Evolutionary conservation across 495 filamentous ascomycete genomes (phyloP).

Genomic region (Penicillium alfredii): DNA sequence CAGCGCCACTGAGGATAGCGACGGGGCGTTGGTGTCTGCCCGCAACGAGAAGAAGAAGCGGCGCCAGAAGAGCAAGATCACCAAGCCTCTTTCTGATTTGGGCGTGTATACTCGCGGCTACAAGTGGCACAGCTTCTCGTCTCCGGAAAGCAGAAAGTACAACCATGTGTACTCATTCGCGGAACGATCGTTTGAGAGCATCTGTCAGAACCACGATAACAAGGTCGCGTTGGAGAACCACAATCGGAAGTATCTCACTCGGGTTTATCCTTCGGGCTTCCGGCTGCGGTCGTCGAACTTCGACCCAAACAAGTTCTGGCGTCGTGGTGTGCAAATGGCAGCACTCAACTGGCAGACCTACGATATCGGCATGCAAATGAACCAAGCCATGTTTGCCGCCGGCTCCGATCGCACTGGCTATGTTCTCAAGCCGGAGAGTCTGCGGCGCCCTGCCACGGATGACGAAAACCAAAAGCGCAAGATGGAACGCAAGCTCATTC

Average conservation of each 20-base stretch:
- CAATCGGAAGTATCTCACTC: conserved; percentile 86
- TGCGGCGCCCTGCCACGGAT: conserved; percentile 54
- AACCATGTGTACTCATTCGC: conserved; percentile 95
- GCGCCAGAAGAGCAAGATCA: conserved; percentile 74
- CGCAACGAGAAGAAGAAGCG: conserved; percentile 49
- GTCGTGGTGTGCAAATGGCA: conserved; percentile 92
- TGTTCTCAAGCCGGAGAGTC: conserved; percentile 83
- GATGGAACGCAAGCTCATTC: conserved; percentile 65
- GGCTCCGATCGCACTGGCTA: conserved; percentile 84
- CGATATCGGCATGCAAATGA: conserved; percentile 88
- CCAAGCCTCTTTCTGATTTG: conserved; percentile 72
- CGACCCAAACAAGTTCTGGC: conserved; percentile 86
- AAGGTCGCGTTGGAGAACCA: conserved; percentile 76
- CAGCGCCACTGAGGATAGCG: conserved; percentile 61
- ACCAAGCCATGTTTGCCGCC: conserved; percentile 97
- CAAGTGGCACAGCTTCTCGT: conserved; percentile 72
- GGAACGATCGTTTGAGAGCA: conserved; percentile 74
- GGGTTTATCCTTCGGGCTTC: conserved; percentile 79
- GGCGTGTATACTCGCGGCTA: conserved; percentile 86
- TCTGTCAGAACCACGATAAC: conserved; percentile 62
- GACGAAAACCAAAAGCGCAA: conserved; percentile 32
- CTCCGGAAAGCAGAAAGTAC: conserved; percentile 67
- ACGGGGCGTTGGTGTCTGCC: conserved; percentile 36
- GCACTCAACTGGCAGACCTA: conserved; percentile 98
- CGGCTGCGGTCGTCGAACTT: conserved; percentile 86